These are phyloP conservation scores for Lentinula boryana DNA, from an alignment of 768 basidiomycete species.

Conservation along the genomic window DNA sequence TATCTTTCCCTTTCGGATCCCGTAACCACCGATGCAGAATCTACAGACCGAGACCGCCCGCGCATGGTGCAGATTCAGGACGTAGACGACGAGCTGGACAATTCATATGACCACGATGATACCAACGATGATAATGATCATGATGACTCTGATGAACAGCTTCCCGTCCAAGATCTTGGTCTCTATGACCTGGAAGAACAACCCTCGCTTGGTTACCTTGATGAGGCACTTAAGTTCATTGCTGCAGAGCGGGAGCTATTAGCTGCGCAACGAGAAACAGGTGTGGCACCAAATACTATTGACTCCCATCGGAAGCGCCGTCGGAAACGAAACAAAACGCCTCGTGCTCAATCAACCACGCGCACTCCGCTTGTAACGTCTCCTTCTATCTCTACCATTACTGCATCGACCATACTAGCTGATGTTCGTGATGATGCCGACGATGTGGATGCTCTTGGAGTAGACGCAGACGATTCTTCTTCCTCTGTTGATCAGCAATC, in stretches of 20 bases:
- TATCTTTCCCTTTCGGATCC: constrained; percentile 37
- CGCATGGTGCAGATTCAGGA: constrained; percentile 14
- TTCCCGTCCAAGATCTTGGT: constrained; percentile 10
- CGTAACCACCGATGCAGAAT: constrained; percentile 10
- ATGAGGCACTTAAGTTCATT: constrained; percentile 69
- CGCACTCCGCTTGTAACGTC: constrained; percentile 5
- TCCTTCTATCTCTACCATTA: not conserved
- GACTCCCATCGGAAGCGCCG: constrained; percentile 32
- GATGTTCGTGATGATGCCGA: constrained; percentile 11
- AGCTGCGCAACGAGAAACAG: constrained; percentile 38
- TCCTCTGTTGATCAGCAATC: constrained; percentile 17
- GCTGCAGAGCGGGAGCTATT: constrained; percentile 62
- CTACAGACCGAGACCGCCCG: not conserved
- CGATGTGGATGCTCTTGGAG: constrained; percentile 9
- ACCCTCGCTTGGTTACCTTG: constrained; percentile 69
- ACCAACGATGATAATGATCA: constrained; percentile 6
- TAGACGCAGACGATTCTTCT: constrained; percentile 20
- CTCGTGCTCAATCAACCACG: constrained; percentile 9
- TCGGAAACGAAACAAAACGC: constrained; percentile 25
- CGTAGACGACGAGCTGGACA: constrained; percentile 9
- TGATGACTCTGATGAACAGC: constrained; percentile 8
- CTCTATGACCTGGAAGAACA: constrained; percentile 28
- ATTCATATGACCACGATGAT: constrained; percentile 5
- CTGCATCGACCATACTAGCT: constrained; percentile 2
- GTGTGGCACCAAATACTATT: constrained; percentile 14